A percentile compares a stretch with the other conserved stretches of the same genome.
These are phyloP conservation scores for Ceratobasidium sp. DNA, from an alignment of 1,284 basidiomycete species.

Conservation along the genomic window DNA sequence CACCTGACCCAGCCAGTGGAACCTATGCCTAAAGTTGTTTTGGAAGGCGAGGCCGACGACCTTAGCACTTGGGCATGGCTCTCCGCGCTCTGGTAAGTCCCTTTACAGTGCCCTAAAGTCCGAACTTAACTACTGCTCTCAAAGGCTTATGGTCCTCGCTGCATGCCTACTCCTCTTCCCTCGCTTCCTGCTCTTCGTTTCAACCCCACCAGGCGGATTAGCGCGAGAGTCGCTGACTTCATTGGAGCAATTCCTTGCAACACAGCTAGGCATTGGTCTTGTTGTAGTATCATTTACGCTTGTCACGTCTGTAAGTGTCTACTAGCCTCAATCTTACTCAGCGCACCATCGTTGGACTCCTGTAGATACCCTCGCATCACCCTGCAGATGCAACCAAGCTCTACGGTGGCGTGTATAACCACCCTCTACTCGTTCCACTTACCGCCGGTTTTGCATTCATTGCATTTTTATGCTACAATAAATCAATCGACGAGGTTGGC, in stretches of 20 bases:
- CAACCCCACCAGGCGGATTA: constrained; percentile 42
- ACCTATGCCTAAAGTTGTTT: constrained; percentile 24
- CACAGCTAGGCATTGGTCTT: constrained; percentile 71
- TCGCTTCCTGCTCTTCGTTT: constrained; percentile 49
- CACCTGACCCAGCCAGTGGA: background rate
- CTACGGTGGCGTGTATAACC: constrained; percentile 50
- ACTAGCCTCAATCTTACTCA: background rate
- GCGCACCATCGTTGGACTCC: background rate
- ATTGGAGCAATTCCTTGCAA: constrained; percentile 71
- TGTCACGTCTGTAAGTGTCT: constrained; percentile 65
- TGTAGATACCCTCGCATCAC: constrained; percentile 38
- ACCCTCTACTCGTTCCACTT: constrained; percentile 72
- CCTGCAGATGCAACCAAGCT: constrained; percentile 35
- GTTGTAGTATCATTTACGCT: constrained; percentile 65
- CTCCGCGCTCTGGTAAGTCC: constrained; percentile 34
- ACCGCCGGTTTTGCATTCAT: constrained; percentile 64
- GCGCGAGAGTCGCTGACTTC: constrained; percentile 63
- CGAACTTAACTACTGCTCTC: too few relatives aligned
- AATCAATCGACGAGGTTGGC: constrained; percentile 57
- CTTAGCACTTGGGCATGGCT: constrained; percentile 38
- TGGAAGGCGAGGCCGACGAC: constrained; percentile 34
- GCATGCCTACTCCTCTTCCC: constrained; percentile 49
- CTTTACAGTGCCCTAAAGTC: too few relatives aligned
- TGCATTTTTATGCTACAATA: constrained; percentile 73
- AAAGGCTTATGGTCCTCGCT: constrained; percentile 48